These are phyloP conservation scores for Hypoxylon rubiginosum DNA, from an alignment of 2,329 filamentous ascomycete genomes.

Conservation along the genomic window DNA sequence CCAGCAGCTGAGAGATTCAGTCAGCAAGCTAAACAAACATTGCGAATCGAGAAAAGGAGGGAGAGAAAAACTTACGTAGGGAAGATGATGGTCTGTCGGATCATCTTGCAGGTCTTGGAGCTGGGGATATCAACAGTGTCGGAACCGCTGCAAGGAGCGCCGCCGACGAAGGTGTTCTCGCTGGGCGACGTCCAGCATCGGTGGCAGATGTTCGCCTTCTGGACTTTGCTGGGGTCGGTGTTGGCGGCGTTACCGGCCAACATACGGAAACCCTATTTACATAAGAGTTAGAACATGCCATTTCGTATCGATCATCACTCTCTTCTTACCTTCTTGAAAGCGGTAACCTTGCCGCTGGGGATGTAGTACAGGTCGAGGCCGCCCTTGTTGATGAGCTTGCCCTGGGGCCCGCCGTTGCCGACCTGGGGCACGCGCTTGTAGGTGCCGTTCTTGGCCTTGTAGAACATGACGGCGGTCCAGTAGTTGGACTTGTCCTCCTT, in stretches of 20 bases:
- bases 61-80: constrained; percentile 53
- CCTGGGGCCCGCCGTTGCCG: constrained; percentile 61
- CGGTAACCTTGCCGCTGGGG: constrained; percentile 58
- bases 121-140: constrained; percentile 65
- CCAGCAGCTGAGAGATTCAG: constrained; percentile 59
- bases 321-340: constrained; percentile 55
- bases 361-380: constrained; percentile 62
- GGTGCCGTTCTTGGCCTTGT: constrained; percentile 59
- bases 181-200: constrained; percentile 62
- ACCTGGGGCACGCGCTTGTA: constrained; percentile 60
- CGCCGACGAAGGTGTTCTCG: constrained; percentile 63
- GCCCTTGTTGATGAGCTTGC: constrained; percentile 58
- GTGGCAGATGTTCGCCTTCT: constrained; percentile 60
- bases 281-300: constrained; percentile 5
- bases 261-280: constrained; percentile 62
- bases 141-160: constrained; percentile 62
- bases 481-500: constrained; percentile 62
- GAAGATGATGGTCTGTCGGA: constrained; percentile 67
- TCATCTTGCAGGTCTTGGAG: constrained; percentile 63
- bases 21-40: too few species aligned
- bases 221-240: constrained; percentile 56
- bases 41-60: background rate
- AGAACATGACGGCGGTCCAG: constrained; percentile 63
- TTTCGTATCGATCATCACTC: background rate
- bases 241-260: constrained; percentile 60